Base-by-base conservation (phyloP, 225 moss, liverwort and hornwort genomes). In the Pleurozium schreberi region DNA sequence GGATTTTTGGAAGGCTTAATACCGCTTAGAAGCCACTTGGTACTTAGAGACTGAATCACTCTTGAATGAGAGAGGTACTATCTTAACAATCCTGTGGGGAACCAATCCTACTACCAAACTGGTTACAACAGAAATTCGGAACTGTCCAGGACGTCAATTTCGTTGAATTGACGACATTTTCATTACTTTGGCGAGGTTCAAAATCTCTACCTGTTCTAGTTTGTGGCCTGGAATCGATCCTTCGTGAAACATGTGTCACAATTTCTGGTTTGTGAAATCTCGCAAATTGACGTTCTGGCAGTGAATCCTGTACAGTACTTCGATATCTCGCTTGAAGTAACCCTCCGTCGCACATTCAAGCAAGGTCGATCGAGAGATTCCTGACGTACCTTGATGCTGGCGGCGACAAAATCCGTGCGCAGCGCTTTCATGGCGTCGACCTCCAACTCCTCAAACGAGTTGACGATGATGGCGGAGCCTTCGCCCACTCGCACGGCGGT, bases 361-460 rank as follows among this genome's bases (percentile, higher is more conserved):
- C 57, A n/a, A 57, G n/a, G 28, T 80, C 14, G 19, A 19, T 5
- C 27, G 12, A 63, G 30, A 7, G 31, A 63, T 82, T 30, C 34
- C 21, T 49, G 64, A 11, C 14, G 11, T 36, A 89, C 87, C 91
- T 89, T 89, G 73, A 89, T 87, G 59, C 42, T 73, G 80, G 91
- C 89, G 58, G 89, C 89, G 2, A 65, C 87, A 30, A 73, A 89
- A 60, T 87, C 84, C 50, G 84, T 84, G 14, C 89, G 47, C 45
- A 91, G 73, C 34, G 91, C 89, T 73, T 80, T 87, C 40, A 91
- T 36, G 78, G 80, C 78, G 11, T 87, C 80, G 23, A 23, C 50
- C 80, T 89, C 91, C 50, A 89, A 52, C 74, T 89, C 89, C 42
- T 91, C 91, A 23, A 87, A 87, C 6, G 87, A 84, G 79, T 89